Evolutionary conservation across 139 green algal species (phyloP), one percentile per base, ranked within the genome.

Genomic region (Axilococcus clingmanii): DNA sequence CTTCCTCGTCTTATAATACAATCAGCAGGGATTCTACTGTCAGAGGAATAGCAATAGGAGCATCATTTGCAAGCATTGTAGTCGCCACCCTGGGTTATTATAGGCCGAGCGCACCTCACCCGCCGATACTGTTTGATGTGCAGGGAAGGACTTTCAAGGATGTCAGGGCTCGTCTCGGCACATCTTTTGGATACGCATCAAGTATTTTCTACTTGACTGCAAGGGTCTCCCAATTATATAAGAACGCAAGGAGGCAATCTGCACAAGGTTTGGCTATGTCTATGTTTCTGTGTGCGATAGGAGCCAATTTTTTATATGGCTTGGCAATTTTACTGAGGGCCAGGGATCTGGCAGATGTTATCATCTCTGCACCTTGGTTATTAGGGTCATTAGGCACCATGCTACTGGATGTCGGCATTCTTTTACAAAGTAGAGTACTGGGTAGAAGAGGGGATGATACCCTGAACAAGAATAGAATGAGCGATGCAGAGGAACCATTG

Each of bases 231-330:
- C 88, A 96, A 71, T 86, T 96, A 20, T 53, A 53, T 20, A 85
- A 84, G 53, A 96, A 95, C 66, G 48, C 36, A 14, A 41, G 33
- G 27, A 65, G 84, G 2, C 40, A 72, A 28, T 76, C 50, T 7
- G 72, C 70, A 2, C 84, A 88, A 61, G 85, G 85, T 0, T 71
- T 94, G 32, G 76, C 74, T 16, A 20, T 73, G 11, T 40, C 51
- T 35, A 92, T 94, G 80, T 94, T 94, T 55, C n/a, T 79, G n/a
- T 68, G 73, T 46, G 82, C 85, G 14, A 66, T 88, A 12, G 46
- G 29, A 19, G 85, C 82, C 41, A 94, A 94, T 70, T 29, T 80
- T 29, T 74, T 71, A 28, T 93, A 88, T 28, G 85, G 82, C 25
- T 29, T 53, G 5, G 65, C 65, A 44, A 93, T 96, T 52, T 42